Base-by-base conservation (phyloP, 768 basidiomycete genomes). In the Trichaptum fuscoviolaceum region DNA sequence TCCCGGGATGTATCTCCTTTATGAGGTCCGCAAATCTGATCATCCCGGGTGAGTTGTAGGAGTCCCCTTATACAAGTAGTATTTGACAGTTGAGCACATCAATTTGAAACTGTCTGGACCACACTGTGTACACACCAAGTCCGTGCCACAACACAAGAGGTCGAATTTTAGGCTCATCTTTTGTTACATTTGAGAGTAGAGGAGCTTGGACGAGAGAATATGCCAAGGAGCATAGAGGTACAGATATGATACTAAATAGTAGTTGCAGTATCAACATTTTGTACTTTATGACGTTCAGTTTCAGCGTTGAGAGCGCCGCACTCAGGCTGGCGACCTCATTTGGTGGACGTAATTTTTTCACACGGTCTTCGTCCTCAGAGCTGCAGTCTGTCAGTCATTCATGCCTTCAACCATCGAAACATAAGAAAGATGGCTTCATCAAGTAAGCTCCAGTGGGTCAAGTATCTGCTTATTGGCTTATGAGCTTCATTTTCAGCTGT, bases 121-220 rank as follows among this genome's bases (percentile, higher is more conserved):
- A 52, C 30, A 34, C 25, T 58, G 52, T n/a, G 65, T 30, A 66
- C 71, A n/a, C 57, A 82, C 83, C 86, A 68, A 92, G 72, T 35
- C 90, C 91, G 75, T 92, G 90, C 91, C 90, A 92, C 63, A 92
- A 75, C 30, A 92, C 90, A 23, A 92, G 79, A 8, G 90, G 87
- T 26, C 87, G 79, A 2, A 61, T 34, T 25, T 17, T 34, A 7
- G 24, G 10, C 8, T 15, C 23, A 61, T 61, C 20, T 52, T 15
- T 15, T 52, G 42, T 15, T 52, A 20, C 3, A 2, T 52, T 12
- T 20, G 15, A 61, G 1, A 23, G 24, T 23, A 61, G 23, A 15
- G 59, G 59, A 1, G 23, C 23, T 61, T 61, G 59, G 25, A 24
- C 59, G 42, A 20, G 20, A 52, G 42, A 12, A 52, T 12, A 12